Percentiles rank a stretch among this genome's conserved stretches.
Evolutionary conservation across 169 alveolate genomes (phyloP).

Genomic region (Plasmodium falciparum): DNA sequence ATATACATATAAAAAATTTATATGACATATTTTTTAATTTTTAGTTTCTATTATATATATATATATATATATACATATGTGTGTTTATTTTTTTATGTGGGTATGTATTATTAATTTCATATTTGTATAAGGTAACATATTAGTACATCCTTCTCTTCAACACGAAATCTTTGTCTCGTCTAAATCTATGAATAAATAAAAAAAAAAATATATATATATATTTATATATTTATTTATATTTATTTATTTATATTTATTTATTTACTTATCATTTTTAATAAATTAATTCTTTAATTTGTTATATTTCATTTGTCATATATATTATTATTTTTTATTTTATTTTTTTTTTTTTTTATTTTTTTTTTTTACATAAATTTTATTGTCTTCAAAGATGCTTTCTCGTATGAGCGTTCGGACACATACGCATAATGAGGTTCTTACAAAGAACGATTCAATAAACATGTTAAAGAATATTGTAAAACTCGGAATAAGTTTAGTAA

Average conservation of each 20-base stretch:
- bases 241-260: too few relatives aligned
- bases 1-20: too few relatives aligned
- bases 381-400: slow-evolving; percentile 31
- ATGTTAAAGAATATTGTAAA: slow-evolving; percentile 82
- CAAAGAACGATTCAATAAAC: slow-evolving; percentile 77
- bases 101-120: too few relatives aligned
- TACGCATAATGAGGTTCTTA: slow-evolving; percentile 45
- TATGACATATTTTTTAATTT: background rate
- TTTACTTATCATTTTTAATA: too few relatives aligned
- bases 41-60: background rate
- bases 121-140: too few relatives aligned
- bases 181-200: too few relatives aligned
- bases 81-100: background rate
- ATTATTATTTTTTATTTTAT: too few relatives aligned
- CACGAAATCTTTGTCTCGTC: too few relatives aligned
- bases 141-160: too few relatives aligned
- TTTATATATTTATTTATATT: too few relatives aligned
- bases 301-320: background rate
- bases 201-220: too few relatives aligned
- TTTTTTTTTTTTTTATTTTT: slow-evolving; percentile 4
- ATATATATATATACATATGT: background rate
- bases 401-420: slow-evolving; percentile 73
- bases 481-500: slow-evolving; percentile 81
- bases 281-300: too few relatives aligned
- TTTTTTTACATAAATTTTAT: background rate